A percentile compares a stretch with the other conserved stretches of the same genome.
Evolutionary conservation across 192 early-diverging fungal species (phyloP).

Genomic region (Coemansia asiatica): DNA sequence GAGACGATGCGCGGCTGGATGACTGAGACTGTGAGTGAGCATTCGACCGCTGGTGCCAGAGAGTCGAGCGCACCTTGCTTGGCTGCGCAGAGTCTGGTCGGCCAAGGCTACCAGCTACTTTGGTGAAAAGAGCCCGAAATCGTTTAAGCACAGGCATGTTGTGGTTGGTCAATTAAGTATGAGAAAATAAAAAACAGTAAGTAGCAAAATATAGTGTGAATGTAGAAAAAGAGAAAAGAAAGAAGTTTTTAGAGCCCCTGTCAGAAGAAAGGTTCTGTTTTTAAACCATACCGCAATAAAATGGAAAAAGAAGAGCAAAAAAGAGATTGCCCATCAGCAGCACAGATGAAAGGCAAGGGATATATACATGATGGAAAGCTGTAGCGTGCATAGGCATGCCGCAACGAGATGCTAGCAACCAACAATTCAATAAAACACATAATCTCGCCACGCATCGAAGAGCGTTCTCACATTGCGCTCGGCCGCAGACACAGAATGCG

Average conservation of each 20-base stretch:
- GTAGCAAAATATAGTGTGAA: not conserved
- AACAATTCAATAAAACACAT: no score
- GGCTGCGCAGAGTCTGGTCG: conserved; percentile 35
- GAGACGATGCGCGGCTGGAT: conserved; percentile 41
- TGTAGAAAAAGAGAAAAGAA: not conserved
- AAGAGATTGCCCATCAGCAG: not conserved
- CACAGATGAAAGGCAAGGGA: not conserved
- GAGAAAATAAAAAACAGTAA: not conserved
- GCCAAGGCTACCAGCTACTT: conserved; percentile 49
- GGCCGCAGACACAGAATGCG: not conserved
- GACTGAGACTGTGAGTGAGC: conserved; percentile 30
- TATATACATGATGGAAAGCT: not conserved
- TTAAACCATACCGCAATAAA: not conserved
- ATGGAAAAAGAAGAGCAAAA: not conserved
- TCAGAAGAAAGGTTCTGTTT: not conserved
- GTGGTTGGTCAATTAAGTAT: not conserved
- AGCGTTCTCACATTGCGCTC: not conserved
- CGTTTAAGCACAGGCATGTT: conserved; percentile 41
- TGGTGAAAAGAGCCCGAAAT: conserved; percentile 40
- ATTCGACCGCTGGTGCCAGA: conserved; percentile 41
- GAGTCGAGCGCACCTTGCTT: conserved; percentile 36
- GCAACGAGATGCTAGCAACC: no score
- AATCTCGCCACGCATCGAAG: not conserved
- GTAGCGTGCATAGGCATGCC: not conserved
- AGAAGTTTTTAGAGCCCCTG: not conserved